These are phyloP conservation scores for Dendrobium huoshanense DNA, from an alignment of 106 monocot genomes.

Conservation along the genomic window DNA sequence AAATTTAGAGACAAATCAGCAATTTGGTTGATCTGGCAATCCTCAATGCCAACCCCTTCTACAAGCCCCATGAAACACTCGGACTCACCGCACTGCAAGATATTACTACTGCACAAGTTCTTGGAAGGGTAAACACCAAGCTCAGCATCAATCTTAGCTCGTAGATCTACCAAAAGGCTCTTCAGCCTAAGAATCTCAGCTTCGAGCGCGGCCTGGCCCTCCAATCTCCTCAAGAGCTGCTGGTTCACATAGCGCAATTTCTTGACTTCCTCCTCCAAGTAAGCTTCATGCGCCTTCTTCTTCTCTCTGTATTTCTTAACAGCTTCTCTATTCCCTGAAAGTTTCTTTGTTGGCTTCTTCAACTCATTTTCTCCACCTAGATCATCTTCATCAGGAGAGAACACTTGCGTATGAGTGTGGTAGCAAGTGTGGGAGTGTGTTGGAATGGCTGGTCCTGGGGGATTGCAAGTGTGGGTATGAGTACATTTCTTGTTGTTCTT, in stretches of 20 bases:
- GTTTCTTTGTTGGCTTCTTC: slow-evolving; percentile 22
- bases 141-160: too few relatives aligned
- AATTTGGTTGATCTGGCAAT: too few relatives aligned
- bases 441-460: slow-evolving; percentile 43
- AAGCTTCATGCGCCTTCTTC: slow-evolving; percentile 80
- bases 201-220: too few relatives aligned
- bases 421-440: slow-evolving; percentile 75
- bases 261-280: slow-evolving; percentile 76
- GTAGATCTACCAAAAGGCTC: too few relatives aligned
- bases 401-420: slow-evolving; percentile 66
- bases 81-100: too few relatives aligned
- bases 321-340: slow-evolving; percentile 71
- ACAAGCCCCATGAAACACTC: too few relatives aligned
- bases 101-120: too few relatives aligned
- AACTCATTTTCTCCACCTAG: too few relatives aligned
- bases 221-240: slow-evolving; percentile 36
- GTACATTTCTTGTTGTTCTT: slow-evolving; percentile 56
- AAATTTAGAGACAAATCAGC: too few relatives aligned
- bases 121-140: too few relatives aligned
- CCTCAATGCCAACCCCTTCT: too few relatives aligned
- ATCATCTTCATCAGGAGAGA: slow-evolving; percentile 15
- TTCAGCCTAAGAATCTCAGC: too few relatives aligned
- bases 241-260: slow-evolving; percentile 50
- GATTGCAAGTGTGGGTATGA: slow-evolving; percentile 86
- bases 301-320: slow-evolving; percentile 90